Evolutionary conservation across 176 grass and related monocot genomes (phyloP).

Genomic region (Musa acuminata): DNA sequence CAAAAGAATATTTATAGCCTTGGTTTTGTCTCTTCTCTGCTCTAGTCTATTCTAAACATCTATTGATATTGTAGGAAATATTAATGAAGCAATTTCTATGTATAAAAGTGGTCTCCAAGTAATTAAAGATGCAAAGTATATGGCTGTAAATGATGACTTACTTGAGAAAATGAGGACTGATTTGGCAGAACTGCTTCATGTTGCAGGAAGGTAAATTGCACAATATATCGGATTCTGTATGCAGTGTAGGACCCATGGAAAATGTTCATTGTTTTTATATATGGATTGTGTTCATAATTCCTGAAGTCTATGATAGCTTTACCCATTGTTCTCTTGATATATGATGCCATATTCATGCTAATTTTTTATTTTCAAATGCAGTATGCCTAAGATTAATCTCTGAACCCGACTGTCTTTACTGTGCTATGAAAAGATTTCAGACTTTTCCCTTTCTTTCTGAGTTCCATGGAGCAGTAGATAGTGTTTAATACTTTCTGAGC

Average conservation of each 20-base stretch:
- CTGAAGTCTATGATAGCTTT: not conserved
- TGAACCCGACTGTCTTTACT: not conserved
- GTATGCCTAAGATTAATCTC: not conserved
- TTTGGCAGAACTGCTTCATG: constrained; percentile 41
- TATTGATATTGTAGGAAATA: constrained; percentile 19
- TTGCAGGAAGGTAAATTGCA: constrained; percentile 24
- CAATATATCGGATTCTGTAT: not conserved
- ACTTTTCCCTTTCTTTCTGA: not conserved
- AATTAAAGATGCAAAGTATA: constrained; percentile 31
- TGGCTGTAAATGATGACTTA: constrained; percentile 30
- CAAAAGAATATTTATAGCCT: not conserved
- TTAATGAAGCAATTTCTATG: constrained; percentile 27
- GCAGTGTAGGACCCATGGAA: not conserved
- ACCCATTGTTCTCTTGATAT: not conserved
- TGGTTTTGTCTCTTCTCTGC: not conserved
- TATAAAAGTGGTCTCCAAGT: constrained; percentile 33
- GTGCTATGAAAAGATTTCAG: not conserved
- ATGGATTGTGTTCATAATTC: not conserved
- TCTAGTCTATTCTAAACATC: not conserved
- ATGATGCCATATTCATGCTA: not conserved
- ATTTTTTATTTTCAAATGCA: not conserved
- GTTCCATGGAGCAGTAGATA: not conserved
- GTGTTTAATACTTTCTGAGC: not conserved
- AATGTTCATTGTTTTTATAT: too few species aligned
- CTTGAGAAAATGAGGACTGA: constrained; percentile 31